A percentile compares a stretch with the other conserved stretches of the same genome.
phyloP scores from a whole-genome alignment of 75 land plant genomes.

The Cryptomeria japonica region DNA sequence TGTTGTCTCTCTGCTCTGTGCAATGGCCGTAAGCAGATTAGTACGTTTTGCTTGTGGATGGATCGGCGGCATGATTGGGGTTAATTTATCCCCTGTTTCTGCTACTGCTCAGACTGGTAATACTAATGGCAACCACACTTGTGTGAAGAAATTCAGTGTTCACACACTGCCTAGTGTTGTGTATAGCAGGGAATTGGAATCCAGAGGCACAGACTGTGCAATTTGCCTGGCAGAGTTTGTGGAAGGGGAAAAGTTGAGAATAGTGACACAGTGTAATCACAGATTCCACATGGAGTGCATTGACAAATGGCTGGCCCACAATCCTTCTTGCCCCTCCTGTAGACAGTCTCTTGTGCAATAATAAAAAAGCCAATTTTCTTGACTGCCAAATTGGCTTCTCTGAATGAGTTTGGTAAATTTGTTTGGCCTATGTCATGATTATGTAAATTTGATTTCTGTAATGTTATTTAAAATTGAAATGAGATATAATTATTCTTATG shows the following conservation, averaged over 20 bases:
- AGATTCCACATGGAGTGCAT: slow-evolving; percentile 18
- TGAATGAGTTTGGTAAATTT: too few species aligned
- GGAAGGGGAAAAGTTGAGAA: slow-evolving; percentile 13
- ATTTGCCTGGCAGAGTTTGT: slow-evolving; percentile 23
- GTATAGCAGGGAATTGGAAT: too few species aligned
- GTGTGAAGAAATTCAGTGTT: slow-evolving; percentile 12
- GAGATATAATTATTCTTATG: too few species aligned
- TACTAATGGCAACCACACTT: not conserved
- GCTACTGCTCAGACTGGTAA: not conserved
- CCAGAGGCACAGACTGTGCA: not conserved
- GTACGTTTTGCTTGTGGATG: not conserved
- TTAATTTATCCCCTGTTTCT: not conserved
- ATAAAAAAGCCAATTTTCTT: not conserved
- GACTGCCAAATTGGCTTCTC: too few species aligned
- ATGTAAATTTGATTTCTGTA: too few species aligned
- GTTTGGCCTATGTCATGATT: too few species aligned
- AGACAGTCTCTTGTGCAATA: slow-evolving; percentile 4
- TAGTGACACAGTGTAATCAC: slow-evolving; percentile 12
- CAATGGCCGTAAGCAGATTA: slow-evolving; percentile 16
- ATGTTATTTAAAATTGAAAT: too few species aligned
- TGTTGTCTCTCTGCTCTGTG: slow-evolving; percentile 33
- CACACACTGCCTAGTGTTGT: slow-evolving; percentile 6
- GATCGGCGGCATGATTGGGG: not conserved
- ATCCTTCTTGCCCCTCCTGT: slow-evolving; percentile 21
- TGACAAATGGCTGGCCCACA: slow-evolving; percentile 11